These are phyloP conservation scores for Saturnispora serradocipensis DNA, from an alignment of 805 yeast species.

Conservation along the genomic window DNA sequence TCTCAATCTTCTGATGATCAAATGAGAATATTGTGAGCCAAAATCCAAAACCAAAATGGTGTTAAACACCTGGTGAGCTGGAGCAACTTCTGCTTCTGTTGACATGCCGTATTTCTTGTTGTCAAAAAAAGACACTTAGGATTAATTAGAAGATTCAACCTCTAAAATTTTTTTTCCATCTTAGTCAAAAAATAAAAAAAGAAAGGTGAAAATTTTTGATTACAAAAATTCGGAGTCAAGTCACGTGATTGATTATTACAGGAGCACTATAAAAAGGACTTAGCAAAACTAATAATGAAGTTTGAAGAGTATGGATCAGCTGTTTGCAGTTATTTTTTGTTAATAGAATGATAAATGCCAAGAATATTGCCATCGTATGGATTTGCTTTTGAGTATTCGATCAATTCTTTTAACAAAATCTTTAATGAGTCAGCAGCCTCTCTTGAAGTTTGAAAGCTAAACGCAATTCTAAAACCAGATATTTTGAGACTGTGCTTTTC, in stretches of 20 bases:
- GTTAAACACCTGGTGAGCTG: constrained; percentile 86
- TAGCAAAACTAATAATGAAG: not conserved
- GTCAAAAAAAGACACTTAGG: not conserved
- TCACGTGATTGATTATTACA: not conserved
- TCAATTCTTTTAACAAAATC: constrained; percentile 48
- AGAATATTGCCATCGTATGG: constrained; percentile 33
- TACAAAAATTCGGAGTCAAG: not conserved
- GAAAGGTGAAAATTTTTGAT: not conserved
- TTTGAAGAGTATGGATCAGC: not conserved
- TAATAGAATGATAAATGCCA: constrained; percentile 12
- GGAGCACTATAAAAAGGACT: not conserved
- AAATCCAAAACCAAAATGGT: constrained; percentile 95
- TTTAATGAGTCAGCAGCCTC: constrained; percentile 51
- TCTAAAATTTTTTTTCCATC: not conserved
- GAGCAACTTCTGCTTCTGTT: constrained; percentile 22
- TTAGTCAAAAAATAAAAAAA: not conserved
- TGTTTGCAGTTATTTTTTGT: not conserved
- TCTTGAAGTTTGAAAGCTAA: constrained; percentile 59
- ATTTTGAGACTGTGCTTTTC: constrained; percentile 51
- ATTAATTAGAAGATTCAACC: not conserved
- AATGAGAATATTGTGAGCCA: constrained; percentile 96
- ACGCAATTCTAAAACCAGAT: constrained; percentile 70
- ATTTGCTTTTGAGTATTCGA: constrained; percentile 40
- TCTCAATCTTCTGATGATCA: constrained; percentile 94
- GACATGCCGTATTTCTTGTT: constrained; percentile 9